Evolutionary conservation across 192 early-diverging fungal species (phyloP), one percentile per base, ranked within the genome.

Genomic region (Coemansia sp.): DNA sequence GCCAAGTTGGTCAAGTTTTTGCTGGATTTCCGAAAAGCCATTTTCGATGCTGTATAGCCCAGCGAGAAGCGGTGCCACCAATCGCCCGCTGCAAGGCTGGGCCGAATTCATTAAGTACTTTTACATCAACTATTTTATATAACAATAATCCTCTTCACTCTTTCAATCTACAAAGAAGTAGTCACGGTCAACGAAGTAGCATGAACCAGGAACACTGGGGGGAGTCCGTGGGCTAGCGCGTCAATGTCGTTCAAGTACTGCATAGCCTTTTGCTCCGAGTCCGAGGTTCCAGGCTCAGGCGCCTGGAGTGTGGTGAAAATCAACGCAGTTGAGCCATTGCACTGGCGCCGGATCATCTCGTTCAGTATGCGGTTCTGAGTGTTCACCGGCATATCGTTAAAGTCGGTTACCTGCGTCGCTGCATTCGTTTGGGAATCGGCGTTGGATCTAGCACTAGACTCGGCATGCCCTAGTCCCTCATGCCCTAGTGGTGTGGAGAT

Each of bases 101-200:
- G n/a, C n/a, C n/a, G n/a, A n/a, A n/a, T n/a, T n/a, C n/a, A n/a
- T n/a, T n/a, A n/a, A n/a, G n/a, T n/a, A n/a, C n/a, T n/a, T n/a
- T n/a, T n/a, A n/a, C n/a, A n/a, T n/a, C n/a, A n/a, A n/a, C n/a
- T n/a, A n/a, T n/a, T n/a, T n/a, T n/a, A n/a, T n/a, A n/a, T n/a
- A n/a, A n/a, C n/a, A n/a, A n/a, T n/a, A n/a, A n/a, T n/a, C n/a
- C n/a, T n/a, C n/a, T n/a, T n/a, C n/a, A n/a, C 18, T 38, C 0
- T 54, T 29, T 35, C 9, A 19, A 5, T 9, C 30, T 69, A 84
- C 29, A 85, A 56, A 3, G 84, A 74, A 49, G 82, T 85, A 13
- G 84, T 85, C 5, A 85, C 81, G 0, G 84, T 85, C 38, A 85
- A 60, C 11, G 81, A 82, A 39, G 81, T 81, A 18, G 84, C 81